Evolutionary conservation across 306 rosid species (phyloP), one percentile per base, ranked within the genome.

Genomic region (Prunus campanulata): DNA sequence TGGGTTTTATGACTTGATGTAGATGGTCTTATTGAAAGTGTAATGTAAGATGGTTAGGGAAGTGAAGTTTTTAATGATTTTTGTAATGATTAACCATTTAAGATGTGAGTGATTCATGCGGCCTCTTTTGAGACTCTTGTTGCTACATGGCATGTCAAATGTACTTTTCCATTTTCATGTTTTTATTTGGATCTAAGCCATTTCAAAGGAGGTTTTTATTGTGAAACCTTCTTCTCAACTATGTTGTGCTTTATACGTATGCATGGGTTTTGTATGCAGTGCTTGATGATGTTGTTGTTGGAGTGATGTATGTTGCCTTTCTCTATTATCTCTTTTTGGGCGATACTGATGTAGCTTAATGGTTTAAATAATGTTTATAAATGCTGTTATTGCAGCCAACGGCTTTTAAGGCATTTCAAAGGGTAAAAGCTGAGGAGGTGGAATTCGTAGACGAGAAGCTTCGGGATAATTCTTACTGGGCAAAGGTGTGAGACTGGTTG

Each of bases 381-480:
- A 60, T 64, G 51, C 49, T 80, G 70, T 76, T 55, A 67, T 78
- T 87, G 86, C 91, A 92, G 97, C 87, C 85, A 72, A 95, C 71
- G 71, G 29, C 96, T n/a, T 82, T 59, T 19, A 87, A 73, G 4
- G 88, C 97, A 42, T 95, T 95, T 83, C 97, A 92, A 75, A 85
- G 98, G 51, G 97, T 95, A 27, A 90, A 92, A 68, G 70, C 83
- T 63, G 97, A 95, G 4, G 88, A 86, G 24, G 79, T 92, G 63
- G 79, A 64, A 16, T 90, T 75, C 83, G 62, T 76, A 32, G 93
- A 92, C 72, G 91, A 88, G 80, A 92, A 87, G 91, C 96, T 95
- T 60, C 80, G 86, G 80, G 91, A 95, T 75, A 95, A 92, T 85
- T 95, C 98, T 54, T 95, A 95, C 69, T 95, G 98, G 97, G 97